These are phyloP conservation scores for Cladobotryum protrusum DNA, from an alignment of 2,329 filamentous ascomycete genomes.

Conservation along the genomic window DNA sequence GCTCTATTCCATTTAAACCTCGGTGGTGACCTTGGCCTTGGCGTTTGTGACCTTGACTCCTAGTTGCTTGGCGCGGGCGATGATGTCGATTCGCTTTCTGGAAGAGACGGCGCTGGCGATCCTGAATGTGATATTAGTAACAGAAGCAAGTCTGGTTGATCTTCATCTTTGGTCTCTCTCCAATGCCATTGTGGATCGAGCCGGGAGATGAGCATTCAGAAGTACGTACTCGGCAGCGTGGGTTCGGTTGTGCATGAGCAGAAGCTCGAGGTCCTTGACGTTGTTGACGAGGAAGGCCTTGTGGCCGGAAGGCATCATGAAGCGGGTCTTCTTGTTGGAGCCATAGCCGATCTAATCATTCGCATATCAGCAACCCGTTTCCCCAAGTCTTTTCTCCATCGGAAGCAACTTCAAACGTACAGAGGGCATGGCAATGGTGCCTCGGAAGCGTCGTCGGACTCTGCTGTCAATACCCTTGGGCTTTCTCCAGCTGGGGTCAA, in stretches of 20 bases:
- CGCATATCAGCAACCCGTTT: conserved; percentile 9
- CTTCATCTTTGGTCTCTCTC: background rate
- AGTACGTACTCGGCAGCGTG: conserved; percentile 91
- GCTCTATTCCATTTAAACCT: conserved; percentile 53
- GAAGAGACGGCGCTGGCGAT: conserved; percentile 98
- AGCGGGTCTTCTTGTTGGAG: conserved; percentile 98
- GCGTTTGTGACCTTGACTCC: conserved; percentile 99
- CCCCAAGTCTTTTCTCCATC: conserved; percentile 1
- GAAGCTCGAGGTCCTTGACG: conserved; percentile 87
- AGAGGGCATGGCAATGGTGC: conserved; percentile 94
- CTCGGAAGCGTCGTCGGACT: conserved; percentile 95
- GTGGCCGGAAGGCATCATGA: conserved; percentile 98
- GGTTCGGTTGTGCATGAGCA: conserved; percentile 99
- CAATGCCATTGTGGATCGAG: background rate
- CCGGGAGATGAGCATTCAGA: background rate
- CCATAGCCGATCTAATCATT: conserved; percentile 82
- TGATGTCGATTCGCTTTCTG: conserved; percentile 97
- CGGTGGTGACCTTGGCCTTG: conserved; percentile 97
- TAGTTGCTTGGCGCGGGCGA: conserved; percentile 93
- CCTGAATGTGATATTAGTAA: conserved; percentile 43
- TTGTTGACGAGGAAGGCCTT: conserved; percentile 99
- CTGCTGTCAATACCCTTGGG: conserved; percentile 99
- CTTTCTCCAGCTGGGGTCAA: conserved; percentile 92
- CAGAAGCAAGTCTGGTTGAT: background rate
- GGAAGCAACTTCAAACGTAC: conserved; percentile 52